These are phyloP conservation scores for Glomus cerebriforme DNA, from an alignment of 192 early-diverging fungal genomes.

Conservation along the genomic window DNA sequence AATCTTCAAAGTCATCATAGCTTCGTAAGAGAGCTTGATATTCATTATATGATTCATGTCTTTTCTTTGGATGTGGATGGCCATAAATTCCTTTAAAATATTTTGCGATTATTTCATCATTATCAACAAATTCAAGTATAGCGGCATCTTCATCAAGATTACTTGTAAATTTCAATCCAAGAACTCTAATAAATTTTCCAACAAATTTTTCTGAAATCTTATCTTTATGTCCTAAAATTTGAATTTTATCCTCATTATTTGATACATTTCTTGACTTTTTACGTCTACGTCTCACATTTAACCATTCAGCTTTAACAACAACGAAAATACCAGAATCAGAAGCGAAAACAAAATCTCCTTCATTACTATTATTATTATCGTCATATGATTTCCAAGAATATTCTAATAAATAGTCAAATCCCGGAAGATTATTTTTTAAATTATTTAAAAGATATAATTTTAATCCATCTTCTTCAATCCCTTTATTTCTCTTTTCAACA, in stretches of 20 bases:
- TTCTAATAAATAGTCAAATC: neutral
- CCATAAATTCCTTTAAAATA: neutral
- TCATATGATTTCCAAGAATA: neutral
- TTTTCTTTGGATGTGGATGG: no score
- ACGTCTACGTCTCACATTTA: neutral
- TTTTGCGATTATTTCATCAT: neutral
- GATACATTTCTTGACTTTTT: neutral
- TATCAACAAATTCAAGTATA: neutral
- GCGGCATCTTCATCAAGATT: neutral
- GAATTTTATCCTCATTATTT: neutral
- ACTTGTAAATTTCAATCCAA: neutral
- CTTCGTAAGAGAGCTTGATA: neutral
- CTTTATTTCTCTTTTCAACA: neutral
- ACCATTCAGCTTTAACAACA: neutral
- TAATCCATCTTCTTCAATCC: neutral
- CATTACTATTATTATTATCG: neutral
- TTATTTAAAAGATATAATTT: neutral
- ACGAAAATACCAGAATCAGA: conserved; percentile 8
- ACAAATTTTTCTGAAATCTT: neutral
- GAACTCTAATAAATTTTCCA: neutral
- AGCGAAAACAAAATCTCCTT: conserved; percentile 15
- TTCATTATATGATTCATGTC: no score
- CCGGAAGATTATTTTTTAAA: neutral
- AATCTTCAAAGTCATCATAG: no score
- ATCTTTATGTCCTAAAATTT: neutral